Base-by-base conservation (phyloP, 2,329 filamentous ascomycete genomes). In the Coniella vitis region DNA sequence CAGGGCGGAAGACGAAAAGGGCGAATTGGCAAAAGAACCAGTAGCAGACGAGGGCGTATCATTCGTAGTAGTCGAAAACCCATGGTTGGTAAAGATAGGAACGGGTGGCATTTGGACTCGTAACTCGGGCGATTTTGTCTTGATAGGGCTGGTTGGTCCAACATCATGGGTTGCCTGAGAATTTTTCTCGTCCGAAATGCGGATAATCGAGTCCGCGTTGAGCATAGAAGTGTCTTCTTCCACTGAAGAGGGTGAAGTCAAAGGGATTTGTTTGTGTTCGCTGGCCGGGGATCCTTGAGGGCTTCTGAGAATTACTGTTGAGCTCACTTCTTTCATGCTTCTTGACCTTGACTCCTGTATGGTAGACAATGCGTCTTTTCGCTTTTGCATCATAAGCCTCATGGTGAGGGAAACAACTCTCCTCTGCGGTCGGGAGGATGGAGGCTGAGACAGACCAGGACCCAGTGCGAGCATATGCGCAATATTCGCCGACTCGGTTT, bases 71-170 rank as follows among this genome's bases (percentile, higher is more conserved):
- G 61, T 61, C 3, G 69, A 57, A 1, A 60, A 61, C 25, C 5
- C 25, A 1, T 67, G 58, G 38, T 60, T 69, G 43, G 70, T 69
- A 29, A 82, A 79, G 0, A 66, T 59, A 1, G 78, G 75, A 1
- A 76, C 68, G 2, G 78, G 73, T 7, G 81, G 79, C 61, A 82
- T 65, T 47, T 82, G 77, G 7, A 83, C 74, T 12, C 69, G 69
- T 4, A 78, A 56, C 45, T 78, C 72, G 0, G 70, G 68, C 2
- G 69, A 67, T 48, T 65, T 74, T 35, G 55, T 63, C 56, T 66
- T 73, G 19, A 52, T 55, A 4, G 40, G 37, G 32, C 45, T 45
- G 29, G 51, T 49, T 16, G 55, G 44, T 10, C 32, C 43, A 21
- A 21, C 41, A 3, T 51, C 55, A 13, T 60, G 57, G 36, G 17